These are phyloP conservation scores for Paxillus rubicundulus DNA, from an alignment of 768 basidiomycete genomes.

Conservation along the genomic window DNA sequence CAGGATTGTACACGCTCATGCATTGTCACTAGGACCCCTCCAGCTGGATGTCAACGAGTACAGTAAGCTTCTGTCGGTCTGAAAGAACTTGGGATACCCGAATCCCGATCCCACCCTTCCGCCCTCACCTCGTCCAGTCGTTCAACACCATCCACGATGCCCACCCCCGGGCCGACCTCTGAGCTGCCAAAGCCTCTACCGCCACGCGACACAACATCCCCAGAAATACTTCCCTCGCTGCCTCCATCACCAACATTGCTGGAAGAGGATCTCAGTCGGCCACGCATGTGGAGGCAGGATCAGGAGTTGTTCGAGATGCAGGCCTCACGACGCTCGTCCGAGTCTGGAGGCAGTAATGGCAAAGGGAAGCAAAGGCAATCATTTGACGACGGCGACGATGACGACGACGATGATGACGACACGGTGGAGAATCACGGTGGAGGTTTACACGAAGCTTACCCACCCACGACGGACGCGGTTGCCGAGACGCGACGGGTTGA, in stretches of 20 bases:
- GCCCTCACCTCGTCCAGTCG: neutral
- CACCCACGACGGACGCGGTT: slow-evolving; percentile 64
- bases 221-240: slow-evolving; percentile 28
- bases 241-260: slow-evolving; percentile 37
- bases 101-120: slow-evolving; percentile 7
- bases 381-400: slow-evolving; percentile 13
- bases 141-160: neutral
- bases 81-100: too few relatives aligned
- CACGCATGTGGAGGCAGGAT: slow-evolving; percentile 34
- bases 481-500: slow-evolving; percentile 67
- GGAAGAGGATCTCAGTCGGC: slow-evolving; percentile 46
- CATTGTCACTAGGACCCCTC: neutral
- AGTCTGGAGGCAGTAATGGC: slow-evolving; percentile 1
- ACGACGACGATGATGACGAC: slow-evolving; percentile 26
- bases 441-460: slow-evolving; percentile 42
- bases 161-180: slow-evolving; percentile 8
- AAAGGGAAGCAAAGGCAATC: slow-evolving; percentile 36
- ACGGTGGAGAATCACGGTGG: slow-evolving; percentile 22
- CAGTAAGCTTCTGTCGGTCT: too few relatives aligned
- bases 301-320: slow-evolving; percentile 18
- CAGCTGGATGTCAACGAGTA: neutral
- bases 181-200: slow-evolving; percentile 16
- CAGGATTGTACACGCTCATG: neutral
- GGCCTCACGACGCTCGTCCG: slow-evolving; percentile 20
- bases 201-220: slow-evolving; percentile 3